phyloP scores from a whole-genome alignment of 257 asterid species.

The Jasminum sambac region DNA sequence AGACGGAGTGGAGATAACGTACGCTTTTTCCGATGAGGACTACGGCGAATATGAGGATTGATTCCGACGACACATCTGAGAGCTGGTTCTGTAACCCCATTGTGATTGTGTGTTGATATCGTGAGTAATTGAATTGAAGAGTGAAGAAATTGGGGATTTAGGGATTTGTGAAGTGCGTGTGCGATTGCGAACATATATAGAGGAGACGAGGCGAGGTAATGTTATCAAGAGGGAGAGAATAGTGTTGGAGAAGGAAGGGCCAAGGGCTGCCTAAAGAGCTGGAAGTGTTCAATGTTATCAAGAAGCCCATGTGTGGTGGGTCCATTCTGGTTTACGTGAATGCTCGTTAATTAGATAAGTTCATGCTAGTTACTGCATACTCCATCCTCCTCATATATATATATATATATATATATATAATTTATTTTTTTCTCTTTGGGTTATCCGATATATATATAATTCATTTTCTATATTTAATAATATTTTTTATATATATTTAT shows the following conservation, averaged over 20 bases:
- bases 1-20: constrained; percentile 5
- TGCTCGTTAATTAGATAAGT: too few relatives aligned
- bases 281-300: not conserved
- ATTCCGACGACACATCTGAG: constrained; percentile 19
- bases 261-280: too few relatives aligned
- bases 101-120: not conserved
- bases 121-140: too few relatives aligned
- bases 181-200: not conserved
- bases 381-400: too few relatives aligned
- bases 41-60: not conserved
- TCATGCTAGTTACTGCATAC: too few relatives aligned
- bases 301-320: not conserved
- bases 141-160: not conserved
- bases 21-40: constrained; percentile 16
- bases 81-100: constrained; percentile 19
- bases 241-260: too few relatives aligned
- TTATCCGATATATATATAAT: too few relatives aligned
- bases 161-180: not conserved
- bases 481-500: too few relatives aligned
- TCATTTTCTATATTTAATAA: too few relatives aligned
- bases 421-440: too few relatives aligned
- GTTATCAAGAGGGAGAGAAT: too few relatives aligned
- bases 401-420: too few relatives aligned
- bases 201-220: not conserved
- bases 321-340: not conserved